phyloP scores from a whole-genome alignment of 1,139 yeast species.

The Geotrichum europaeum region DNA sequence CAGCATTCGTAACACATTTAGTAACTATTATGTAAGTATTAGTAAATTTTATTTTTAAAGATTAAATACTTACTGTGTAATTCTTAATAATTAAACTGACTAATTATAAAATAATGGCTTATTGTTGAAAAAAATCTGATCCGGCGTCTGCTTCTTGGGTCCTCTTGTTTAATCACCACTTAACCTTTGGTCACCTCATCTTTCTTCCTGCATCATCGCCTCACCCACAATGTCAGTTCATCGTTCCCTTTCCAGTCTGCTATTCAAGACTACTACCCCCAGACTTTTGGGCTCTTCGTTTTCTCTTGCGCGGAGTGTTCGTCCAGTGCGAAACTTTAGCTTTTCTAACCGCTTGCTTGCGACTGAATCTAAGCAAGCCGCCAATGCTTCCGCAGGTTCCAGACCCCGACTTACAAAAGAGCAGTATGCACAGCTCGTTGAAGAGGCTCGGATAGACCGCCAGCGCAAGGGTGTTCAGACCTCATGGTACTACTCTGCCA shows the following conservation, averaged over 20 bases:
- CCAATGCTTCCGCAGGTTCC: slow-evolving; percentile 4
- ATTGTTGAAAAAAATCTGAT: background rate
- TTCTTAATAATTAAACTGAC: background rate
- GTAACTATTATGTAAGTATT: too few relatives aligned
- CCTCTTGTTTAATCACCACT: background rate
- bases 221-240: background rate
- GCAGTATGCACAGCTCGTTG: slow-evolving; percentile 25
- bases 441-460: slow-evolving; percentile 31
- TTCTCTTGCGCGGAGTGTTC: background rate
- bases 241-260: background rate
- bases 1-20: background rate
- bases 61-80: too few relatives aligned
- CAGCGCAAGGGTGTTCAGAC: slow-evolving; percentile 40
- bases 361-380: background rate
- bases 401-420: slow-evolving; percentile 9
- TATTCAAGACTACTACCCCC: background rate
- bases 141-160: background rate
- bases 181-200: background rate
- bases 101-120: background rate
- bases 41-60: too few relatives aligned
- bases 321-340: background rate
- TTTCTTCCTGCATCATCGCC: background rate
- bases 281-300: background rate
- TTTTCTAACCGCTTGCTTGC: background rate
- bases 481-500: slow-evolving; percentile 64